Evolutionary conservation across 257 asterid genomes (phyloP), one percentile per base, ranked within the genome.

Genomic region (Asclepias syriaca): DNA sequence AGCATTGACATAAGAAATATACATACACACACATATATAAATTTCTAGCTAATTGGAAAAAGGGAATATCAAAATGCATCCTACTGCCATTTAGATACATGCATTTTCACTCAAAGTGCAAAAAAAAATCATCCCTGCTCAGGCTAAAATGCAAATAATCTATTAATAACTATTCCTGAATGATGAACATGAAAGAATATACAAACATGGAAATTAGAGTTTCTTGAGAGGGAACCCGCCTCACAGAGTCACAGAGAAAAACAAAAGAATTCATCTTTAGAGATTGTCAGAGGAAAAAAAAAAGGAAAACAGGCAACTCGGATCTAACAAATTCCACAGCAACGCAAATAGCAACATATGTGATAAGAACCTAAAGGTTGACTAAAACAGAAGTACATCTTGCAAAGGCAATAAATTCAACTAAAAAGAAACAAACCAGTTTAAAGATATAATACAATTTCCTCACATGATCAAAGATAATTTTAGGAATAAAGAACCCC

Each of bases 391-490:
- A 24, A 0, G 57, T 4, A 43, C 18, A 21, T 45, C n/a, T 21
- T 1, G 2, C 55, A 46, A 72, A 21, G 11, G 4, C 22, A 60
- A 57, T 54, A 55, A 14, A 18, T 18, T 57, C 3, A 10, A 29
- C 45, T 11, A 4, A 48, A 32, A 16, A 24, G 46, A 13, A 37
- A 22, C 18, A 40, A 14, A 14, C 16, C 15, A 5, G 10, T 6
- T 43, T 3, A 65, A 65, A 2, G 61, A 14, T 16, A 50, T 29
- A 29, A 34, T 67, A 60, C 10, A 2, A 43, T 16, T 21, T 50
- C 65, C 77, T 73, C 73, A 73, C 79, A 34, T 59, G 70, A 77
- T 60, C 72, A 77, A 75, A 32, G 32, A 77, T 58, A 50, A 70
- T 18, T 45, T 9, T 18, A 32, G 43, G 59, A 22, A 19, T 2